These are phyloP conservation scores for Incumbomyces delicatus DNA, from an alignment of 2,329 filamentous ascomycete species.

Conservation along the genomic window DNA sequence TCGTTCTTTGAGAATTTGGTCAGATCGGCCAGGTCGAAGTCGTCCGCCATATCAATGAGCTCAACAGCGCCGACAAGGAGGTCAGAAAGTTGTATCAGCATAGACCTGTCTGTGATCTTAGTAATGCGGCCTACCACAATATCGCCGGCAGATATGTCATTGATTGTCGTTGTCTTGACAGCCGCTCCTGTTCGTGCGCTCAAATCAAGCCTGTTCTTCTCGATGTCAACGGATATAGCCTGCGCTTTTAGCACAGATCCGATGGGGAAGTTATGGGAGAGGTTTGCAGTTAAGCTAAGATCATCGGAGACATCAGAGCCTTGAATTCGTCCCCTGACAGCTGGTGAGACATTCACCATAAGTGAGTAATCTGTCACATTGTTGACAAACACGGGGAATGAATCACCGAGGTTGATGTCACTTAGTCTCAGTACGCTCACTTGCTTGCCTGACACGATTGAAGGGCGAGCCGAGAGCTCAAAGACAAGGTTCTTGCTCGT, in stretches of 20 bases:
- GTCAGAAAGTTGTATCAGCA: constrained; percentile 79
- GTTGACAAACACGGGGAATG: constrained; percentile 78
- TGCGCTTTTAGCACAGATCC: constrained; percentile 79
- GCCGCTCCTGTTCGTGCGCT: constrained; percentile 58
- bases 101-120: constrained; percentile 71
- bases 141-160: constrained; percentile 66
- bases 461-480: constrained; percentile 75
- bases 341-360: constrained; percentile 86
- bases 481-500: constrained; percentile 68
- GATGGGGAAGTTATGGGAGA: constrained; percentile 72
- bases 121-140: constrained; percentile 75
- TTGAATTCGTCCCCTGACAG: constrained; percentile 72
- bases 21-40: constrained; percentile 72
- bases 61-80: constrained; percentile 68
- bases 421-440: constrained; percentile 59
- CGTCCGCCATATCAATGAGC: constrained; percentile 73
- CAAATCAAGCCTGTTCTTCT: constrained; percentile 70
- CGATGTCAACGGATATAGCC: constrained; percentile 63
- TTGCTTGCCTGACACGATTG: constrained; percentile 43
- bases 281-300: constrained; percentile 63
- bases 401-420: constrained; percentile 60
- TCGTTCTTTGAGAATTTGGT: constrained; percentile 71
- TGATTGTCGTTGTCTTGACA: constrained; percentile 54
- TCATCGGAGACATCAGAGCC: constrained; percentile 82
- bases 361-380: constrained; percentile 70